Evolutionary conservation across 345 rosid genomes (phyloP).

Genomic region (Salix caprea): DNA sequence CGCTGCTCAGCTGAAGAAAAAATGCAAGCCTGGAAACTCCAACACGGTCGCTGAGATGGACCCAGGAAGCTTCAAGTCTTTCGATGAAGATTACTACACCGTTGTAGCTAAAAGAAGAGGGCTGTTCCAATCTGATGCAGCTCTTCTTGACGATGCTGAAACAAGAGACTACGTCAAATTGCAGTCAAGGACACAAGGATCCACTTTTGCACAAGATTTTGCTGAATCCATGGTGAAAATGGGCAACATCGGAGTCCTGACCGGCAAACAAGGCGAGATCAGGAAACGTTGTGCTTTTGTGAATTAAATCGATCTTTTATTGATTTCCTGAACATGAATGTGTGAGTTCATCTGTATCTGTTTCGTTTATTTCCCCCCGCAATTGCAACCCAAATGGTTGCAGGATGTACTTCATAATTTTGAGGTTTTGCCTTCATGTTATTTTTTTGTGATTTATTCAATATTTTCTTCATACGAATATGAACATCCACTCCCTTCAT

Average conservation of each 20-base stretch:
- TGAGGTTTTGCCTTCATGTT: background rate
- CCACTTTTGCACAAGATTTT: conserved; percentile 26
- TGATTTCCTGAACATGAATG: too few species aligned
- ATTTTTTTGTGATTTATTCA: background rate
- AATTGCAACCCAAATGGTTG: too few species aligned
- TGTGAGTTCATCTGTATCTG: too few species aligned
- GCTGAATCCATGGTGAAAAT: conserved; percentile 15
- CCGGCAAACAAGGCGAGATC: conserved; percentile 23
- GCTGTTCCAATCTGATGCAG: conserved; percentile 54
- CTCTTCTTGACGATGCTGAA: conserved; percentile 43
- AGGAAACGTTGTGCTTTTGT: conserved; percentile 14
- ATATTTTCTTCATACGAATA: background rate
- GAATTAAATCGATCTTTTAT: background rate
- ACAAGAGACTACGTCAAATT: conserved; percentile 31
- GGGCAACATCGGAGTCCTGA: conserved; percentile 16
- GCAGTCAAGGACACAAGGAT: conserved; percentile 28
- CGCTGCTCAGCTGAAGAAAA: conserved; percentile 35
- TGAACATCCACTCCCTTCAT: too few species aligned
- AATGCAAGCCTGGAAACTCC: conserved; percentile 40
- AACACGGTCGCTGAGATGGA: conserved; percentile 46
- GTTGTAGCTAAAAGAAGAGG: conserved; percentile 47
- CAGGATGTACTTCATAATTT: background rate
- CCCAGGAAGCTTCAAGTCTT: conserved; percentile 53
- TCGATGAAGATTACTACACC: conserved; percentile 46
- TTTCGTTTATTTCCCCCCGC: too few species aligned